These are phyloP conservation scores for Pyrenochaeta sp. DNA, from an alignment of 2,329 filamentous ascomycete species.

Conservation along the genomic window DNA sequence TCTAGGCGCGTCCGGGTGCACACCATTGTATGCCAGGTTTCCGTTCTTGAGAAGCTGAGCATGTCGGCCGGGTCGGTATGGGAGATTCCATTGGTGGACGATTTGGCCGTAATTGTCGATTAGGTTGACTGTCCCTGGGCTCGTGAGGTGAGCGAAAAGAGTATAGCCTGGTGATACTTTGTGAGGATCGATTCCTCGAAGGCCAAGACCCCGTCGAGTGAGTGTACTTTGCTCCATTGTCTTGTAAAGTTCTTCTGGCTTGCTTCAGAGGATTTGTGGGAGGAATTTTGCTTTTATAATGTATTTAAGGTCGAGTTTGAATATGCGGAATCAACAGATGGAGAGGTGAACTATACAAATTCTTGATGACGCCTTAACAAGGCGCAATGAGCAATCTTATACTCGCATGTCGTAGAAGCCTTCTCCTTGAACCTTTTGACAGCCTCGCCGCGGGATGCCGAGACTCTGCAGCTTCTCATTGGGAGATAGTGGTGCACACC, in stretches of 20 bases:
- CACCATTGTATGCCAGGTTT: conserved; percentile 54
- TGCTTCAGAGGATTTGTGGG: not conserved
- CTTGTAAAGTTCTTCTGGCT: not conserved
- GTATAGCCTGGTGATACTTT: conserved; percentile 52
- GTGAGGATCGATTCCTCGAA: conserved; percentile 49
- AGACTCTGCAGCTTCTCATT: not conserved
- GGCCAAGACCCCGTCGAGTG: conserved; percentile 51
- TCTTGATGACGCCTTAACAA: conserved; percentile 2
- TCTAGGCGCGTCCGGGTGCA: conserved; percentile 49
- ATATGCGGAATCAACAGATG: not conserved
- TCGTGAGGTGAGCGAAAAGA: conserved; percentile 53
- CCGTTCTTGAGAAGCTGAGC: conserved; percentile 55
- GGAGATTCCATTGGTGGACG: conserved; percentile 55
- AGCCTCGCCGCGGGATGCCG: conserved; percentile 7
- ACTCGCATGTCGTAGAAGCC: not conserved
- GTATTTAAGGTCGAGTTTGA: not conserved
- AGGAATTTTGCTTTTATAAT: not conserved
- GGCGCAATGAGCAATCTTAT: conserved; percentile 6
- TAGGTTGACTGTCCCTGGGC: conserved; percentile 47
- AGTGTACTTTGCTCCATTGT: conserved; percentile 56
- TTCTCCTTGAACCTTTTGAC: not conserved
- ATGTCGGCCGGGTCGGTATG: conserved; percentile 53
- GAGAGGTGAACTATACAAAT: not conserved
- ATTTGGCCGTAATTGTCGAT: conserved; percentile 52
- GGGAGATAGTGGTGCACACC: conserved; percentile 3